Conservation (phyloP, 108 stramenopile species). For the Mediolabrus comicus region DNA sequence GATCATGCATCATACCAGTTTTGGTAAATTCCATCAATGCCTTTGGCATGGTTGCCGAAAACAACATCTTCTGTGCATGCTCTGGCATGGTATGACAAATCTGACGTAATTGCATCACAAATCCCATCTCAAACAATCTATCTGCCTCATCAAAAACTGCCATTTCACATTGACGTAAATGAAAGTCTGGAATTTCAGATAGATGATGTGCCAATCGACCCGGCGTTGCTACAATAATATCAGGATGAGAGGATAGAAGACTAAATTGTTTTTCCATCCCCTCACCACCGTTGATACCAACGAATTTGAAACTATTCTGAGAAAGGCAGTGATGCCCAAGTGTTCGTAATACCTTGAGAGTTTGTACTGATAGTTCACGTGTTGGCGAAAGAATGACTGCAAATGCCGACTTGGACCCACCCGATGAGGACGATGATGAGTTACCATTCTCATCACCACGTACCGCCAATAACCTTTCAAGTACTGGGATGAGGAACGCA, state of each 20-base stretch:
- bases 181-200: slow-evolving; percentile 92
- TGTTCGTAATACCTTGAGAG: slow-evolving; percentile 79
- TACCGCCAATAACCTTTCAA: slow-evolving; percentile 72
- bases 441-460: slow-evolving; percentile 40
- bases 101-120: slow-evolving; percentile 88
- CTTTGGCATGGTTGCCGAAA: slow-evolving; percentile 97
- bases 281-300: slow-evolving; percentile 97
- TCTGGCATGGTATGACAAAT: slow-evolving; percentile 72
- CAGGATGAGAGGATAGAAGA: slow-evolving; percentile 85
- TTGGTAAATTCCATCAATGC: slow-evolving; percentile 96
- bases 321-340: slow-evolving; percentile 65
- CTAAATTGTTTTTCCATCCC: slow-evolving; percentile 95
- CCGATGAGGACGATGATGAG: not conserved
- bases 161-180: slow-evolving; percentile 79
- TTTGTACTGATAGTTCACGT: slow-evolving; percentile 94
- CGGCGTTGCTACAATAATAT: slow-evolving; percentile 97
- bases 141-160: slow-evolving; percentile 98
- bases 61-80: slow-evolving; percentile 88
- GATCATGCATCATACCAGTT: slow-evolving; percentile 93
- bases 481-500: slow-evolving; percentile 92
- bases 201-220: slow-evolving; percentile 97
- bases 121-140: slow-evolving; percentile 98
- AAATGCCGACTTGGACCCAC: slow-evolving; percentile 34
- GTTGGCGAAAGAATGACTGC: slow-evolving; percentile 95
- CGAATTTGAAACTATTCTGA: slow-evolving; percentile 51